Percentiles rank a stretch among this genome's conserved stretches.
phyloP scores from a whole-genome alignment of 164 flowering plant genomes.

The Magnolia kwangsiensis region DNA sequence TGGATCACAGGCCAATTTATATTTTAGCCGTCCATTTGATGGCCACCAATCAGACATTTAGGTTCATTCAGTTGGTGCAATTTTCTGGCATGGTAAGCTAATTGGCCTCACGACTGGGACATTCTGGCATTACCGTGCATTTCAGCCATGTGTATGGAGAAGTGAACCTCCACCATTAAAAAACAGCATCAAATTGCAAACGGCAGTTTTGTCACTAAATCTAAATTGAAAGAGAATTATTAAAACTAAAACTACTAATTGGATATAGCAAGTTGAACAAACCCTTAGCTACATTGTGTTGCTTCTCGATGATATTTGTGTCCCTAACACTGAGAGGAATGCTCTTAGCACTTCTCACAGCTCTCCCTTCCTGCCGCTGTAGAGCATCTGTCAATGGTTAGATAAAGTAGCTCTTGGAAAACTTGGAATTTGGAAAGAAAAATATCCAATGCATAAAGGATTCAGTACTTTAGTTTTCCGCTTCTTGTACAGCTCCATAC shows the following conservation, averaged over 20 bases:
- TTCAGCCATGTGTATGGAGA: neutral
- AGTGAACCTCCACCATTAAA: neutral
- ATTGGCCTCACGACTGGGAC: neutral
- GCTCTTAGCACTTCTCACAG: slow-evolving; percentile 18
- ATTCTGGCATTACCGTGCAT: neutral
- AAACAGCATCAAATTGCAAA: neutral
- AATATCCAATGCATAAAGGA: slow-evolving; percentile 10
- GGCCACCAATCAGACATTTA: neutral
- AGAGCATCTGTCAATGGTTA: slow-evolving; percentile 20
- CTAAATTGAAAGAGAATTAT: neutral
- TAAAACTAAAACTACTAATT: neutral
- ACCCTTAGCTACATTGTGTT: slow-evolving; percentile 1
- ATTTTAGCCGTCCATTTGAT: neutral
- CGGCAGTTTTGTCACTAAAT: neutral
- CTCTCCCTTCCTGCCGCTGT: slow-evolving; percentile 46
- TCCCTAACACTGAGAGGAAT: slow-evolving; percentile 10
- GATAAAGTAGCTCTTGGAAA: slow-evolving; percentile 5
- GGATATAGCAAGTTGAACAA: neutral
- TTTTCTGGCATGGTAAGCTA: neutral
- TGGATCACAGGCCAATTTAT: too few relatives aligned
- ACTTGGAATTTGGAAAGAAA: neutral
- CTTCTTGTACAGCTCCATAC: slow-evolving; percentile 54
- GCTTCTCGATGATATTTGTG: neutral
- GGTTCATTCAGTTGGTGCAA: neutral
- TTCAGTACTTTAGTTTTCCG: slow-evolving; percentile 49